A percentile compares a stretch with the other conserved stretches of the same genome.
phyloP scores from a whole-genome alignment of 2,329 filamentous ascomycete genomes.

The Penicillium griseofulvum region DNA sequence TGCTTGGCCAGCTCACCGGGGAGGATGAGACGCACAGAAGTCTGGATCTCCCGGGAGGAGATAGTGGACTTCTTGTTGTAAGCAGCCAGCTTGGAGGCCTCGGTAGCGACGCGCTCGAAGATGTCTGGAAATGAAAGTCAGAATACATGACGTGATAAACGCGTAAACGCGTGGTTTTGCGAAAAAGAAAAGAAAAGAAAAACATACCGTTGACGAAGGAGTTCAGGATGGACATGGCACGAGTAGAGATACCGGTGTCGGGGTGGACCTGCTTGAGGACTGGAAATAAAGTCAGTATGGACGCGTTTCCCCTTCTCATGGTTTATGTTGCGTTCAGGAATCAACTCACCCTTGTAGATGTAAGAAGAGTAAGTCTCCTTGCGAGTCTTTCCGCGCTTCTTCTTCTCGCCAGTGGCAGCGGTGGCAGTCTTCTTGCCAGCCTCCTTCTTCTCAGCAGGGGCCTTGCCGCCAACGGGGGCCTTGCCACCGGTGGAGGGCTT shows the following conservation, averaged over 20 bases:
- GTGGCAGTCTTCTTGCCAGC: slow-evolving; percentile 95
- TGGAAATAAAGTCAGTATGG: slow-evolving; percentile 41
- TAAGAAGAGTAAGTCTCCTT: slow-evolving; percentile 99
- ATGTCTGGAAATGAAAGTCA: slow-evolving; percentile 64
- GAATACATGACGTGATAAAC: background rate
- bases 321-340: background rate
- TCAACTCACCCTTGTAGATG: slow-evolving; percentile 93
- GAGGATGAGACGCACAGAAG: slow-evolving; percentile 94
- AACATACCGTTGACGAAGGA: slow-evolving; percentile 95
- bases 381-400: slow-evolving; percentile 99
- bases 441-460: slow-evolving; percentile 97
- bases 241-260: slow-evolving; percentile 99
- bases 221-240: slow-evolving; percentile 99
- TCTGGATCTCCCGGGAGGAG: slow-evolving; percentile 98
- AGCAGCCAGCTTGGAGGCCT: slow-evolving; percentile 97
- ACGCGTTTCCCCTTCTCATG: background rate
- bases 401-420: slow-evolving; percentile 93
- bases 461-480: slow-evolving; percentile 72
- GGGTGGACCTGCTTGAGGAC: slow-evolving; percentile 99
- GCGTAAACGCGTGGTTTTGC: background rate
- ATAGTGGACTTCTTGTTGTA: slow-evolving; percentile 99
- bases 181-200: background rate
- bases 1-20: slow-evolving; percentile 99
- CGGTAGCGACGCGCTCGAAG: slow-evolving; percentile 97
- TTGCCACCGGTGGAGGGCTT: slow-evolving; percentile 92